Evolutionary conservation across 176 grass and related monocot genomes (phyloP).

Genomic region (Paspalum notatum): DNA sequence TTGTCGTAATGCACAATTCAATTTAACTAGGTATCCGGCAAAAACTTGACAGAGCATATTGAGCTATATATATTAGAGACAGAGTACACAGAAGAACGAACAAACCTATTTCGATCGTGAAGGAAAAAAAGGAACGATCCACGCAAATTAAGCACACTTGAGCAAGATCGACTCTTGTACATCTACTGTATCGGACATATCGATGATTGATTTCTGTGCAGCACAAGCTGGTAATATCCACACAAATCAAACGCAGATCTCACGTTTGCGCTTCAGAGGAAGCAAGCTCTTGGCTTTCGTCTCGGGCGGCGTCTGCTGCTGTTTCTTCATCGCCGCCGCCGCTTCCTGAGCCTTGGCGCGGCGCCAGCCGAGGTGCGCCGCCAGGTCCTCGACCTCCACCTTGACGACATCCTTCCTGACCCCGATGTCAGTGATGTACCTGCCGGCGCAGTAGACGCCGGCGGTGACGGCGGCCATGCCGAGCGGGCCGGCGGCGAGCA

Average conservation of each 20-base stretch:
- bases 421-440: conserved; percentile 72
- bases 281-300: conserved; percentile 25
- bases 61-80: conserved; percentile 11
- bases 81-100: neutral
- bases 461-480: conserved; percentile 66
- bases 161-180: too few relatives aligned
- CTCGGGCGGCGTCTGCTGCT: neutral
- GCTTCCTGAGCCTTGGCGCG: conserved; percentile 26
- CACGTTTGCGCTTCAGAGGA: conserved; percentile 58
- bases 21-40: too few relatives aligned
- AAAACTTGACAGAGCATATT: neutral
- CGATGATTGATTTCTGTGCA: conserved; percentile 23
- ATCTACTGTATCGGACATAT: neutral
- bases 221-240: neutral
- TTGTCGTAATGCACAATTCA: too few relatives aligned
- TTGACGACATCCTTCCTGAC: conserved; percentile 73
- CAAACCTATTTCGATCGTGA: neutral
- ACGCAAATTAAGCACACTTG: neutral
- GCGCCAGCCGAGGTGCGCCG: conserved; percentile 47
- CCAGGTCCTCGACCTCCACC: conserved; percentile 65
- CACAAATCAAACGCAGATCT: conserved; percentile 15
- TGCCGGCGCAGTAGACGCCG: conserved; percentile 64
- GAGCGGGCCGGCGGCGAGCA: conserved; percentile 57
- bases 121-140: conserved; percentile 10
- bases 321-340: conserved; percentile 9